These are phyloP conservation scores for Fusarium anguioides DNA, from an alignment of 2,329 filamentous ascomycete genomes.

Conservation along the genomic window DNA sequence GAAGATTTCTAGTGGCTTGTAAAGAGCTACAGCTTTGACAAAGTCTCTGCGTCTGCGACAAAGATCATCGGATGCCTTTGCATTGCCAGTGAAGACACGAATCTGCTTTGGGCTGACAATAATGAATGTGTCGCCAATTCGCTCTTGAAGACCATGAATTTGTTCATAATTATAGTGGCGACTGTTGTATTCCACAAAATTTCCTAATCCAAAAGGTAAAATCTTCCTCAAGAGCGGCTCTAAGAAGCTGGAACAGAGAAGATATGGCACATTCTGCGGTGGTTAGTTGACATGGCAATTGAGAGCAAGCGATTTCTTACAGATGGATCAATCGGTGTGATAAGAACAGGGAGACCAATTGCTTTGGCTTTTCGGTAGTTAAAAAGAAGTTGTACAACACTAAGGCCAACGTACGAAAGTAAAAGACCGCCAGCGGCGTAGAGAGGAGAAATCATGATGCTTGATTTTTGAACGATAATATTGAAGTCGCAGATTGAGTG, in stretches of 20 bases:
- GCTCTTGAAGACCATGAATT: constrained; percentile 32
- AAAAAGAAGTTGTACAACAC: constrained; percentile 8
- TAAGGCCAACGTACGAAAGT: constrained; percentile 6
- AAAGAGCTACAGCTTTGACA: constrained; percentile 34
- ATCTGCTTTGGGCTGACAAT: constrained; percentile 39
- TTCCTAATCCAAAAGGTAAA: constrained; percentile 15
- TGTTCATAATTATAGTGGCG: constrained; percentile 40
- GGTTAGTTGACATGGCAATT: not conserved
- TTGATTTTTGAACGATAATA: not conserved
- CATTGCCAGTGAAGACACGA: constrained; percentile 34
- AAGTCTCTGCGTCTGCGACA: constrained; percentile 35
- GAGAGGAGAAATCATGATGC: constrained; percentile 18
- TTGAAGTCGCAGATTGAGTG: not conserved
- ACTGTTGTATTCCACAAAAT: constrained; percentile 41
- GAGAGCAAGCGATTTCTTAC: not conserved
- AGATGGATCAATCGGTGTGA: constrained; percentile 35
- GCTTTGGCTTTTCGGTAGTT: constrained; percentile 34
- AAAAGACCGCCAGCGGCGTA: constrained; percentile 1
- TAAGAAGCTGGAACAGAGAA: constrained; percentile 23
- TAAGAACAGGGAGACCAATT: constrained; percentile 27
- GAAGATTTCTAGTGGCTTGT: constrained; percentile 38
- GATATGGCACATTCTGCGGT: constrained; percentile 24
- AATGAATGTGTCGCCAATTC: constrained; percentile 39
- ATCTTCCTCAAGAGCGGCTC: constrained; percentile 22
- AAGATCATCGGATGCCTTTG: constrained; percentile 30